These are phyloP conservation scores for Picea abies DNA, from an alignment of 83 land plant genomes.

Conservation along the genomic window DNA sequence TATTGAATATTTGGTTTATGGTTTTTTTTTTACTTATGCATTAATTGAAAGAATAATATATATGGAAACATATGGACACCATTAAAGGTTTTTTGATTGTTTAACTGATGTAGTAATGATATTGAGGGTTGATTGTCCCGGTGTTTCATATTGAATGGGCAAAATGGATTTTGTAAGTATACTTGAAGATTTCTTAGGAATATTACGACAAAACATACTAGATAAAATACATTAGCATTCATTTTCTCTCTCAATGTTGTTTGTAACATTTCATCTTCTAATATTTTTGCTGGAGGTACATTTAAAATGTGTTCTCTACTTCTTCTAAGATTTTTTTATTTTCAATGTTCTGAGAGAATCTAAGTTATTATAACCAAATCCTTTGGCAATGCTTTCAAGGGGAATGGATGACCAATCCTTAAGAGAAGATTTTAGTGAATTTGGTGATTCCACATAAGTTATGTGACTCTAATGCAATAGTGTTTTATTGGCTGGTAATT, in stretches of 20 bases:
- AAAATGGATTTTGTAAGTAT: conserved; percentile 47
- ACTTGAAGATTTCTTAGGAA: conserved; percentile 48
- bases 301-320: neutral
- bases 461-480: neutral
- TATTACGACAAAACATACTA: conserved; percentile 21
- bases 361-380: too few species aligned
- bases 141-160: too few species aligned
- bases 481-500: too few species aligned
- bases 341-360: neutral
- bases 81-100: too few species aligned
- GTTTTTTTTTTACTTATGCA: too few species aligned
- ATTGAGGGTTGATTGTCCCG: too few species aligned
- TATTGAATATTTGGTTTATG: too few species aligned
- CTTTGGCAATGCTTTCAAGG: conserved; percentile 49
- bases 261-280: conserved; percentile 65
- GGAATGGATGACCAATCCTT: conserved; percentile 51
- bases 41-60: too few species aligned
- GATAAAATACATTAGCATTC: conserved; percentile 9
- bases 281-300: conserved; percentile 67
- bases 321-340: neutral
- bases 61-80: too few species aligned
- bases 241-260: conserved; percentile 28
- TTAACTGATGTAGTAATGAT: too few species aligned
- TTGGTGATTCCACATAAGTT: conserved; percentile 68
- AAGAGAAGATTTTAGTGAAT: conserved; percentile 50